Evolutionary conservation across 331 rosid species (phyloP), one percentile per base, ranked within the genome.

Genomic region (Quercus tomentella): DNA sequence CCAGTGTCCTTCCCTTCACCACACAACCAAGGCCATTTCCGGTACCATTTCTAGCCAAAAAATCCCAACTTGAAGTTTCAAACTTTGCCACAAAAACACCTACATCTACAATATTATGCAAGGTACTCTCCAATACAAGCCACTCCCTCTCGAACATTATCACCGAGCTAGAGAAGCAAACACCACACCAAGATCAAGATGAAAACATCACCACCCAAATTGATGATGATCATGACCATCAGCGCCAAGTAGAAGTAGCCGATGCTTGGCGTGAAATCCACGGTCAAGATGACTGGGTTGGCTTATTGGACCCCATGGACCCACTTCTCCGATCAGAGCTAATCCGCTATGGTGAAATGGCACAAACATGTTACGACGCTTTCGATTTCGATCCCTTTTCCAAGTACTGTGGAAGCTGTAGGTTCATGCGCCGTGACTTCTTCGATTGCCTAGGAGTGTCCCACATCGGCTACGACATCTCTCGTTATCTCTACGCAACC

Each of bases 341-440:
- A 1, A 87, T 93, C 78, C 91, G 97, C 8, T 91, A 91, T 70
- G 98, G 98, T 21, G 98, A 93, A 60, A 91, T 91, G 97, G 97
- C 98, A 16, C 98, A 93, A 72, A 87, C 96, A 37, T 91, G 97
- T 77, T 93, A 93, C 86, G 98, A 93, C 79, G 98, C 92, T 22
- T 93, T 93, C 82, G 95, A 93, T 74, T 91, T 87, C 87, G 98
- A 93, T 81, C 90, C 96, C 0, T 93, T 91, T 58, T 93, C 97
- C 18, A 91, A 85, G 68, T 90, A 90, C 89, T 93, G 97, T 84
- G 98, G 98, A 0, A 88, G 92, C 82, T 93, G 97, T 80, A 74
- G 95, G 8, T 93, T 87, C 93, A 69, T 78, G 5, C 87, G 83
- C 35, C 65, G 73, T 9, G 72, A 71, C 7, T 89, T 93, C 80